Percentiles rank a stretch among this genome's conserved stretches.
These are phyloP conservation scores for Ophiorrhiza pumila DNA, from an alignment of 257 asterid genomes.

Conservation along the genomic window DNA sequence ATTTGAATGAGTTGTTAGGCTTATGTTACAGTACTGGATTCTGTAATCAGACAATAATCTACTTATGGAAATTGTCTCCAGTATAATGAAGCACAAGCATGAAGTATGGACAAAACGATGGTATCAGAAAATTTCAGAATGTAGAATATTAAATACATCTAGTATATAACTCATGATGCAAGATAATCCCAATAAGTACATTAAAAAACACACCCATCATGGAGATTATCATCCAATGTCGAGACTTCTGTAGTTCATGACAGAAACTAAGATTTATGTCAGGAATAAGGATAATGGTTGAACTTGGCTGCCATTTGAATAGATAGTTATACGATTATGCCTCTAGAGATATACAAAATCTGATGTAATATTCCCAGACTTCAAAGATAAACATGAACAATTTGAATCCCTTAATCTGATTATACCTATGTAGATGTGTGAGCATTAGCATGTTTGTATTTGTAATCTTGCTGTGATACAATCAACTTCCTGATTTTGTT, in stretches of 20 bases:
- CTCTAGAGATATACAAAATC: background rate
- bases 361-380: background rate
- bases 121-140: no score
- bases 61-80: no score
- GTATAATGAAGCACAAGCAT: no score
- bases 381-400: background rate
- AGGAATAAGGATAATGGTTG: background rate
- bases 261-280: background rate
- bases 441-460: background rate
- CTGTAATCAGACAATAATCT: no score
- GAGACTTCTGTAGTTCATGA: no score
- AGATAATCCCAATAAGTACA: no score
- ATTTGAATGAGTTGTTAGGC: background rate
- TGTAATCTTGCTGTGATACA: background rate
- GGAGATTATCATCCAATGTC: no score
- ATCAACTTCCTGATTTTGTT: background rate
- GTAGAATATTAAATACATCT: no score
- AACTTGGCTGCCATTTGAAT: background rate
- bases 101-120: no score
- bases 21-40: background rate
- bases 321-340: background rate
- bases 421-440: background rate
- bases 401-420: background rate
- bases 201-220: background rate
- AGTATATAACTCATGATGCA: no score